A percentile compares a stretch with the other conserved stretches of the same genome.
Conservation (phyloP, 768 basidiomycete genomes). For the Auricularia auricula-judae region DNA sequence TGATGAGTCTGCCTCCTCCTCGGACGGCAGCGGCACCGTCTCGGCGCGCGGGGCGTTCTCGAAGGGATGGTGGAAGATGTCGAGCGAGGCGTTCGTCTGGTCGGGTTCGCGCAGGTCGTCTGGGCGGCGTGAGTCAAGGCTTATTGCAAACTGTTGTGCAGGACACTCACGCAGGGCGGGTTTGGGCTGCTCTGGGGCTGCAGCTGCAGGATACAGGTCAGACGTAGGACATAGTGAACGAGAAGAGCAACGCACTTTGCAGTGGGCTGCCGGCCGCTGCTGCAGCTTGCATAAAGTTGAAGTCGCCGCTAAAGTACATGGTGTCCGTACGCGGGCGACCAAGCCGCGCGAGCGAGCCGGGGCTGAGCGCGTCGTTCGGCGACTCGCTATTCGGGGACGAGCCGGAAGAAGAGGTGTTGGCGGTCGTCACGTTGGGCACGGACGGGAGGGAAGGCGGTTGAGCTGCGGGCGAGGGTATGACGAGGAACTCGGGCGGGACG, state of each 20-base stretch:
- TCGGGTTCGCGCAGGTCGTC: background rate
- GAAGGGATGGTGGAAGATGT: background rate
- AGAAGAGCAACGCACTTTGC: background rate
- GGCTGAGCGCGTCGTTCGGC: background rate
- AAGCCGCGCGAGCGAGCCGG: background rate
- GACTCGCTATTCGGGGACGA: background rate
- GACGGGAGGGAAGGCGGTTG: background rate
- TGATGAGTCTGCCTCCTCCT: background rate
- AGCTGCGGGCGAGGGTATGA: slow-evolving; percentile 39
- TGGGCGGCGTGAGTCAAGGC: background rate
- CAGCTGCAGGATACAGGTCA: background rate
- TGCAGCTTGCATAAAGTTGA: slow-evolving; percentile 23
- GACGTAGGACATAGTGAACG: background rate
- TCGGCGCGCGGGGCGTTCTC: background rate
- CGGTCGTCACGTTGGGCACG: background rate
- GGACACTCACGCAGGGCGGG: background rate
- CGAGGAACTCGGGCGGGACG: slow-evolving; percentile 73
- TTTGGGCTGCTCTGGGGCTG: background rate
- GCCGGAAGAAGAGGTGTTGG: background rate
- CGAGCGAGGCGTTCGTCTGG: background rate
- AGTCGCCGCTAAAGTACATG: slow-evolving; percentile 52
- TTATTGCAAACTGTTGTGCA: background rate
- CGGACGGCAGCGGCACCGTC: background rate
- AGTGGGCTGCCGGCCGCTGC: background rate
- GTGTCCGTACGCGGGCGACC: slow-evolving; percentile 60